phyloP scores from a whole-genome alignment of 768 basidiomycete species.

The Hirschioporus abietinus region DNA sequence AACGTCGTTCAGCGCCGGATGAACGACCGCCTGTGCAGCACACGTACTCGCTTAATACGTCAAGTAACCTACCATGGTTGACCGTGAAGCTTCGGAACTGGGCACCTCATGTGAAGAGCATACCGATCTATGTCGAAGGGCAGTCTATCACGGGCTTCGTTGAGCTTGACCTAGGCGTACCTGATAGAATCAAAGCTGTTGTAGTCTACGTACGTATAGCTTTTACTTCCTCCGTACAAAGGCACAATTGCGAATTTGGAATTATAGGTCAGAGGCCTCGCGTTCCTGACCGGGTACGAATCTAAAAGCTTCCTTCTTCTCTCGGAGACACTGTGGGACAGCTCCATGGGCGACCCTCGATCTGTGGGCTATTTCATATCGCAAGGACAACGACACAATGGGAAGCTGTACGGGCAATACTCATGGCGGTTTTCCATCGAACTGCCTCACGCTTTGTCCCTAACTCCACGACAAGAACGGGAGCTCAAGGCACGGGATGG shows the following conservation, averaged over 20 bases:
- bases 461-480: conserved; percentile 28
- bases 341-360: conserved; percentile 2
- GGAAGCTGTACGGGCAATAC: conserved; percentile 39
- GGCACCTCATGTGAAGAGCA: conserved; percentile 28
- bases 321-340: conserved; percentile 1
- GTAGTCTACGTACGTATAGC: conserved; percentile 35
- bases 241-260: background rate
- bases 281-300: background rate
- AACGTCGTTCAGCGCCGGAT: background rate
- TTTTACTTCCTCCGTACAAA: background rate
- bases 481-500: conserved; percentile 23
- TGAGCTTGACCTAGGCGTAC: conserved; percentile 43
- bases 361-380: background rate
- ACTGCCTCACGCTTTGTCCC: conserved; percentile 38
- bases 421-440: conserved; percentile 44
- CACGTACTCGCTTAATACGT: conserved; percentile 36
- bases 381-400: conserved; percentile 6
- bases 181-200: conserved; percentile 44
- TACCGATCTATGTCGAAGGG: conserved; percentile 43
- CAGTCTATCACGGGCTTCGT: conserved; percentile 48
- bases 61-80: conserved; percentile 42
- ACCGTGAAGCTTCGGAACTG: conserved; percentile 42
- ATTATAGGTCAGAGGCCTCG: background rate
- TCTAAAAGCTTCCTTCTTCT: background rate
- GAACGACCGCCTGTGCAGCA: conserved; percentile 21